These are phyloP conservation scores for Talaromyces amestolkiae DNA, from an alignment of 2,329 filamentous ascomycete genomes.

Conservation along the genomic window DNA sequence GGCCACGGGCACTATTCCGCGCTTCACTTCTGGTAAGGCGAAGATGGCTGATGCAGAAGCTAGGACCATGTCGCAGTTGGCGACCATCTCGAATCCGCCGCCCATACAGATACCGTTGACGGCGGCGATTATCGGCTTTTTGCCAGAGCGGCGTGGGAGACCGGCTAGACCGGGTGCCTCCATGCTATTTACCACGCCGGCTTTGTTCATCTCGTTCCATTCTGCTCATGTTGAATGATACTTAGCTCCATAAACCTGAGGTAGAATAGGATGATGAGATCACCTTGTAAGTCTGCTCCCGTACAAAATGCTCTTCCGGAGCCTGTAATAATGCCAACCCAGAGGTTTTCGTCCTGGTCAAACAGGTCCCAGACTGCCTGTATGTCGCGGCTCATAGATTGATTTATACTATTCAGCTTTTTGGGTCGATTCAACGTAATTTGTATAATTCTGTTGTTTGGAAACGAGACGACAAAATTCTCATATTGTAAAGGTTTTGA, in stretches of 20 bases:
- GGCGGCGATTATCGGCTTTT: constrained; percentile 73
- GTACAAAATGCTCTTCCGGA: constrained; percentile 65
- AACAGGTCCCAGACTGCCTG: constrained; percentile 57
- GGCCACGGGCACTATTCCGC: constrained; percentile 68
- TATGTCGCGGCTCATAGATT: constrained; percentile 43
- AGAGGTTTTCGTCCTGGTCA: constrained; percentile 60
- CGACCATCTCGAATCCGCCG: constrained; percentile 72
- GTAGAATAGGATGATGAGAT: neutral
- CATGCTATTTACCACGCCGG: constrained; percentile 37
- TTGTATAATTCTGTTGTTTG: constrained; percentile 31
- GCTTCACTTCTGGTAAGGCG: constrained; percentile 67
- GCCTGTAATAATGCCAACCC: constrained; percentile 64
- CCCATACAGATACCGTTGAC: constrained; percentile 74
- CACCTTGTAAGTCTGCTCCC: constrained; percentile 57
- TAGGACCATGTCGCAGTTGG: constrained; percentile 68
- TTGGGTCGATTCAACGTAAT: constrained; percentile 44
- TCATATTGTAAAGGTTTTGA: neutral
- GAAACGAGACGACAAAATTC: constrained; percentile 6
- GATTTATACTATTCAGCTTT: constrained; percentile 44
- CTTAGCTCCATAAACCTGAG: no score
- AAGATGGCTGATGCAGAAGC: constrained; percentile 57
- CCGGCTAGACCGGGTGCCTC: constrained; percentile 28
- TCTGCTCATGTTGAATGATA: neutral
- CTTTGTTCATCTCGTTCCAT: constrained; percentile 58
- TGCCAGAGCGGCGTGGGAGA: constrained; percentile 63